Conservation (phyloP, 345 rosid genomes). For the Erysimum cheiranthoides region DNA sequence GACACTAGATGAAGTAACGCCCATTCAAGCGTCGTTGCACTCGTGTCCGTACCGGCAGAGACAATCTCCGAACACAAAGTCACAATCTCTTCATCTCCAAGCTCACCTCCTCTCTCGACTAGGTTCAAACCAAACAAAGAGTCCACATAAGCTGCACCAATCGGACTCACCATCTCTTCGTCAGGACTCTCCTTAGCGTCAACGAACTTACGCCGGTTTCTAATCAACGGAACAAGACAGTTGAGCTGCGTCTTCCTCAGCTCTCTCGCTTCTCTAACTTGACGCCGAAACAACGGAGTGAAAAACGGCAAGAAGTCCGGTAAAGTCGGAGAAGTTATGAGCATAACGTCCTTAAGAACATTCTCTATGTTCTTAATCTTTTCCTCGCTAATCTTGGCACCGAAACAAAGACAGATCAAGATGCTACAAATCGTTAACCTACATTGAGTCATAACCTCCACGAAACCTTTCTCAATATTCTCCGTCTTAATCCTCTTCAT, state of each 20-base stretch:
- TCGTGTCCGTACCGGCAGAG: conserved; percentile 92
- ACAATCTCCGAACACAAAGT: conserved; percentile 84
- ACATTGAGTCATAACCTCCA: conserved; percentile 79
- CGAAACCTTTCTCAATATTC: conserved; percentile 56
- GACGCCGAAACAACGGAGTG: conserved; percentile 69
- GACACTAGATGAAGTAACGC: conserved; percentile 69
- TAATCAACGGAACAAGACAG: conserved; percentile 75
- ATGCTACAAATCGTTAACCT: conserved; percentile 79
- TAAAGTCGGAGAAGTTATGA: conserved; percentile 70
- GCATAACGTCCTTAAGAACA: conserved; percentile 84
- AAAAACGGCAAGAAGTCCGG: conserved; percentile 85
- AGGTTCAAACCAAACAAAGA: conserved; percentile 66
- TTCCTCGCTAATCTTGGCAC: conserved; percentile 79
- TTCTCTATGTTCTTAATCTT: conserved; percentile 66
- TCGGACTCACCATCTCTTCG: conserved; percentile 79
- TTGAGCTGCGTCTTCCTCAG: conserved; percentile 77
- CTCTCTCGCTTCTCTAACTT: conserved; percentile 67
- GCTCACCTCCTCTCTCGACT: conserved; percentile 50
- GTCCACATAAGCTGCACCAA: conserved; percentile 95
- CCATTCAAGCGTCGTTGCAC: conserved; percentile 89
- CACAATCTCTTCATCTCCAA: conserved; percentile 81
- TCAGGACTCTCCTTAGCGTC: conserved; percentile 53
- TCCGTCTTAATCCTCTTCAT: conserved; percentile 67
- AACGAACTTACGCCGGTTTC: conserved; percentile 62
- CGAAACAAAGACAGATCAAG: conserved; percentile 84